Percentiles rank a stretch among this genome's conserved stretches.
Conservation (phyloP, 75 land plant genomes). For the Pinus taeda region DNA sequence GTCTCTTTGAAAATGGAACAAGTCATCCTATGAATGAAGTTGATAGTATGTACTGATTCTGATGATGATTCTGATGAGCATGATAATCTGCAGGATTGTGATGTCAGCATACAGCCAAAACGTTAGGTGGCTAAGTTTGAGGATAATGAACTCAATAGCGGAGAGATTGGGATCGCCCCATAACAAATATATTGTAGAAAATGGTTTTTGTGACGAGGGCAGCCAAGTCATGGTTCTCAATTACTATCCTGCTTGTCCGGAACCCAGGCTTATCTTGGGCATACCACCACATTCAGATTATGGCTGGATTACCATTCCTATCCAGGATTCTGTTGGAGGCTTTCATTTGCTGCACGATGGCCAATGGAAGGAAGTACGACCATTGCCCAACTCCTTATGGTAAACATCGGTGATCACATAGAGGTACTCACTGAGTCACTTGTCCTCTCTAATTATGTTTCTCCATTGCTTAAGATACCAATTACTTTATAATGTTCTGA, state of each 20-base stretch:
- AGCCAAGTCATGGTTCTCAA: constrained; percentile 32
- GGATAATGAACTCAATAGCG: constrained; percentile 41
- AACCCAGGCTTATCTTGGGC: constrained; percentile 51
- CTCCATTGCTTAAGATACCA: not conserved
- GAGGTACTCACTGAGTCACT: constrained; percentile 53
- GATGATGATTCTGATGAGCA: not conserved
- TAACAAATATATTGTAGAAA: constrained; percentile 21
- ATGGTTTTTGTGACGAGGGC: constrained; percentile 37
- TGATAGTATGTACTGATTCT: not conserved
- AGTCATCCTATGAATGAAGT: not conserved
- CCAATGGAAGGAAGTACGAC: constrained; percentile 40
- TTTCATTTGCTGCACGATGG: constrained; percentile 47
- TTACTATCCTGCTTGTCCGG: constrained; percentile 52
- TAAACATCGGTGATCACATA: constrained; percentile 51
- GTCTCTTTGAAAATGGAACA: not conserved
- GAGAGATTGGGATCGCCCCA: constrained; percentile 57
- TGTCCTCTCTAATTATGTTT: too few species aligned
- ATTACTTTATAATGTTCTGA: not conserved
- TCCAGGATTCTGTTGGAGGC: constrained; percentile 39
- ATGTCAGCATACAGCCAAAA: constrained; percentile 35
- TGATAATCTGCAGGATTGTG: constrained; percentile 28
- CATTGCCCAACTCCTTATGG: constrained; percentile 35
- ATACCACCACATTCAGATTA: constrained; percentile 56
- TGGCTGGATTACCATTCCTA: constrained; percentile 40
- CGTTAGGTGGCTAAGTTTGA: constrained; percentile 23